Base-by-base conservation (phyloP, 31 red algal species). In the Endocladia muricata region DNA sequence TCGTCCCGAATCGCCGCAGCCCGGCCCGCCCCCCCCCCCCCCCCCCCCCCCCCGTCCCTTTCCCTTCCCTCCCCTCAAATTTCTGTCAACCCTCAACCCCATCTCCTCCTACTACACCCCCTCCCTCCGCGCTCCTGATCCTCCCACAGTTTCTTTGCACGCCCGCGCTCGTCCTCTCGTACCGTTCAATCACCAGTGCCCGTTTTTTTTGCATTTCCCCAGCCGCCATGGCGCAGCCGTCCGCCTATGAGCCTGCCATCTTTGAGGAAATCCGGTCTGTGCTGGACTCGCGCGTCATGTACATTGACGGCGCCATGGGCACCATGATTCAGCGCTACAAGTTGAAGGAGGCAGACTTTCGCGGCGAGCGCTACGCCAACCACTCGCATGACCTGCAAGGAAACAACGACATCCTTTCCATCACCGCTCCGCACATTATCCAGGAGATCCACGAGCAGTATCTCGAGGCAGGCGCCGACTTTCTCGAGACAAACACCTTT, bases 401-500 rank as follows among this genome's bases (percentile, higher is more conserved):
- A 4, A 96, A 96, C 58, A 96, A 96, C 55, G 93, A 96, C 75
- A 90, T 96, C 61, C 62, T 96, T 35, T 91, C 86, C n/a, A 77
- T 96, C 63, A 96, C 93, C 42, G 73, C 79, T 34, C 93, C 93
- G 33, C 79, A 96, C 40, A 69, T 96, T 72, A 96, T 96, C 69
- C 85, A 89, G 54, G 68, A 80, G 47, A 96, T 96, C 61, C 93
- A 96, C 63, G 86, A 90, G 43, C 66, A 88, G 54, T 96, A 90
- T 43, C 76, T 96, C 2, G 81, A 64, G 51, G 86, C 93, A 2
- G 93, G 93, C 37, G 67, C 93, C 32, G 93, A 96, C 75, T 96
- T 96, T 51, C 44, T 96, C 9, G 93, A 96, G 60, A 96, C 93
- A 13, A 96, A 96, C 57, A 96, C 93, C 33, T 96, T 96, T 72